phyloP scores from a whole-genome alignment of 2,329 filamentous ascomycete genomes.

The Septoria petroselini region DNA sequence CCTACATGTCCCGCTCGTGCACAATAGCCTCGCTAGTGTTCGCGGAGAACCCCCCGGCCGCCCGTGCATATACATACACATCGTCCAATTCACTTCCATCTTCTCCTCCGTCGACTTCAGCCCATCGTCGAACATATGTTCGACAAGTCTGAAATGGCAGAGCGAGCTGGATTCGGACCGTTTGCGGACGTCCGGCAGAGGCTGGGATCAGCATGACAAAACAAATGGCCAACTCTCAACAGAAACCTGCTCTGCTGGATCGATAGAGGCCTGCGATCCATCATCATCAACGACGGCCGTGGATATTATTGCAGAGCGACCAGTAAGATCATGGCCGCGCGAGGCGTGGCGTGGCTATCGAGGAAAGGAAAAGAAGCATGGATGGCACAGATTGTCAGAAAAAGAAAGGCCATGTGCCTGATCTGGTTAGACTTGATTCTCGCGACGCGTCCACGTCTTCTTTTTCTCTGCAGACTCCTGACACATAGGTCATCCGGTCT shows the following conservation, averaged over 20 bases:
- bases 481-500: too few species aligned
- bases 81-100: too few species aligned
- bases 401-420: slow-evolving; percentile 7
- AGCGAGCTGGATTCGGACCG: slow-evolving; percentile 11
- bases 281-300: neutral
- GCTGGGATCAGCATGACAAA: slow-evolving; percentile 7
- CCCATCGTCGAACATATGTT: too few species aligned
- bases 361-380: slow-evolving; percentile 7
- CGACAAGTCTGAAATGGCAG: neutral
- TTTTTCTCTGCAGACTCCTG: too few species aligned
- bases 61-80: too few species aligned
- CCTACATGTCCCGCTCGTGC: slow-evolving; percentile 5
- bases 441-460: too few species aligned
- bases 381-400: slow-evolving; percentile 1
- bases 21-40: slow-evolving; percentile 7
- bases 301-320: neutral
- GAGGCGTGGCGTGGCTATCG: neutral
- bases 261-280: neutral
- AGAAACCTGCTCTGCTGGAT: slow-evolving; percentile 8
- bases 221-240: slow-evolving; percentile 10
- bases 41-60: slow-evolving; percentile 7
- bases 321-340: neutral
- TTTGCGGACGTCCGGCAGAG: slow-evolving; percentile 6
- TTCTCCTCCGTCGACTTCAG: too few species aligned
- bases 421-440: slow-evolving; percentile 1